Percentiles rank a stretch among this genome's conserved stretches.
Evolutionary conservation across 208 protist genomes (phyloP).

Genomic region (Polymyxa betae): DNA sequence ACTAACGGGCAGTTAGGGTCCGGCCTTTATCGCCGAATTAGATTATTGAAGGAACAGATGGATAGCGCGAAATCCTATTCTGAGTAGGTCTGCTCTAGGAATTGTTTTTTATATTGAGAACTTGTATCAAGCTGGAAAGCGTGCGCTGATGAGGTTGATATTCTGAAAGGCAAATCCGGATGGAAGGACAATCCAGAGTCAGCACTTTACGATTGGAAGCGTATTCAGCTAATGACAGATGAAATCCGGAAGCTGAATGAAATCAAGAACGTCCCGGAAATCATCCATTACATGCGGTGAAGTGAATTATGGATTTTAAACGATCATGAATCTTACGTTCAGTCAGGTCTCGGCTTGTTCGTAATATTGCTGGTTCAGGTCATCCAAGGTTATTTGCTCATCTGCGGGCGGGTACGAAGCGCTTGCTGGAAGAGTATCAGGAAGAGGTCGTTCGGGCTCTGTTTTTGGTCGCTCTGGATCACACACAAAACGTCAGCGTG

Average conservation of each 20-base stretch:
- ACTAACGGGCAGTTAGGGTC: not conserved
- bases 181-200: conserved; percentile 30
- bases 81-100: not conserved
- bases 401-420: conserved; percentile 11
- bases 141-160: conserved; percentile 32
- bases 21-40: not conserved
- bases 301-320: not conserved
- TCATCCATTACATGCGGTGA: conserved; percentile 11
- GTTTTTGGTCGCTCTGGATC: not conserved
- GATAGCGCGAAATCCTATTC: not conserved
- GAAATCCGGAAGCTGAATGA: conserved; percentile 23
- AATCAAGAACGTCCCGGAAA: not conserved
- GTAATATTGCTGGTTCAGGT: conserved; percentile 25
- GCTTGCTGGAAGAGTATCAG: conserved; percentile 1
- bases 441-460: conserved; percentile 39
- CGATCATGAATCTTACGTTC: no score
- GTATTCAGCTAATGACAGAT: not conserved
- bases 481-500: conserved; percentile 15
- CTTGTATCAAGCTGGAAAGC: not conserved
- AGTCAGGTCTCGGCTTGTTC: not conserved
- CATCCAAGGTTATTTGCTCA: not conserved
- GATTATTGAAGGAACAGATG: not conserved
- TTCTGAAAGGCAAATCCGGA: not conserved
- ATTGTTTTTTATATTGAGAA: not conserved
- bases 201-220: conserved; percentile 10